Evolutionary conservation across 352 stramenopile species (phyloP).

Genomic region (Globisporangium radiosum): DNA sequence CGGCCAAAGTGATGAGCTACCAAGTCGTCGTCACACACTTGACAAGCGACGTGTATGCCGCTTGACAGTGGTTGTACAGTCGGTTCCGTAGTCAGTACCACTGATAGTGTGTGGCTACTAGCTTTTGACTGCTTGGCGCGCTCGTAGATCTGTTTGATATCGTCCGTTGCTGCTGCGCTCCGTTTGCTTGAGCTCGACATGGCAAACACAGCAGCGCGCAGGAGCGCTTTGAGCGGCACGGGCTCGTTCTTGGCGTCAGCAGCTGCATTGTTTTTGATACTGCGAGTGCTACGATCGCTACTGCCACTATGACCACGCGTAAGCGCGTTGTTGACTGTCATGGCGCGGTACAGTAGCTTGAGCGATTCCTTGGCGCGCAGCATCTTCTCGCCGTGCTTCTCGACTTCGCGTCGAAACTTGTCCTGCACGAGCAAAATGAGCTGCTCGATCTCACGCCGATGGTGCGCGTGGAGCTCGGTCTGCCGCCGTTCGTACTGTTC

Average conservation of each 20-base stretch:
- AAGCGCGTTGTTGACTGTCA: constrained; percentile 14
- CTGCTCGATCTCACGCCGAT: constrained; percentile 57
- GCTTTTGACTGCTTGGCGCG: constrained; percentile 10
- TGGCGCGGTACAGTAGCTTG: constrained; percentile 53
- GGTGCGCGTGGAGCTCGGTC: constrained; percentile 41
- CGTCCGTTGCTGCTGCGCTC: constrained; percentile 22
- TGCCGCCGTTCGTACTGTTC: constrained; percentile 64
- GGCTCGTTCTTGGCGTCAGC: constrained; percentile 12
- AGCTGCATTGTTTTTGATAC: neutral
- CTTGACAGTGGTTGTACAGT: constrained; percentile 6
- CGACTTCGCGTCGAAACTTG: constrained; percentile 53
- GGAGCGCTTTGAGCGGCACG: constrained; percentile 44
- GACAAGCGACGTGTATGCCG: constrained; percentile 34
- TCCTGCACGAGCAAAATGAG: constrained; percentile 50
- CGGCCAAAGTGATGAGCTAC: constrained; percentile 21
- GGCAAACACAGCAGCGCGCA: constrained; percentile 52
- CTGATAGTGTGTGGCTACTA: no score
- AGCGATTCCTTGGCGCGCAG: constrained; percentile 47
- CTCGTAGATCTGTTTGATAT: constrained; percentile 44
- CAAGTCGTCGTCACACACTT: constrained; percentile 31
- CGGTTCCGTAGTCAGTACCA: neutral
- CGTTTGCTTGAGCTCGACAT: constrained; percentile 58
- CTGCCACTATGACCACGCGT: no score
- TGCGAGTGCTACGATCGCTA: neutral
- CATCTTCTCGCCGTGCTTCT: constrained; percentile 43